Evolutionary conservation across 257 asterid genomes (phyloP), one percentile per base, ranked within the genome.

Genomic region (Coffea eugenioides): DNA sequence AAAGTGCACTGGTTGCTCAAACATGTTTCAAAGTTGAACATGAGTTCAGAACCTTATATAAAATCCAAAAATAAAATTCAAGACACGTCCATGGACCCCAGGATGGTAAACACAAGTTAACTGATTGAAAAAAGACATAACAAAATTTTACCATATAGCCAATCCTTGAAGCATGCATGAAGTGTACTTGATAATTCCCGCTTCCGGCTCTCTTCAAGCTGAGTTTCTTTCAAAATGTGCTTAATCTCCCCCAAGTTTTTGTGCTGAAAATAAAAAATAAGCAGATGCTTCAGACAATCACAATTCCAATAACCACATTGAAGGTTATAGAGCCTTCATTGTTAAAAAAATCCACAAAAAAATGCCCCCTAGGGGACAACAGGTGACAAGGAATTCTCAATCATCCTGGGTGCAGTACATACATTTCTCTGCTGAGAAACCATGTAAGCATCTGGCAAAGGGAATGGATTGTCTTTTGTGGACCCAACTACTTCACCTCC

Each of bases 351-450:
- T 25, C 18, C 34, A 65, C 23, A 74, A 45, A 15, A 18, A 64
- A 18, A 49, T 45, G 39, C 43, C 69, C 36, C 0, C 74, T 27
- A 10, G 7, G 41, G 69, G 68, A 21, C 23, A 52, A 34, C 21
- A 16, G 18, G 27, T 45, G 4, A 31, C 27, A 69, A 21, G 39
- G 6, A 25, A 1, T 34, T 68, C 62, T 51, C 51, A 39, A 77
- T 34, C 31, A 64, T 56, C 73, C 36, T 48, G 62, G 69, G 12
- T 34, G 46, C 27, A 9, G 48, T 69, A 80, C 96, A 27, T 78
- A 93, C 99, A 78, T 92, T 93, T 93, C 87, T 92, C 90, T 92
- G 92, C 82, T 93, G 96, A 73, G 98, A 88, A 70, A 88, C 88
- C 89, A 89, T 83, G 88, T 93, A 95, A 79, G 93, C 88, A 75